Conservation (phyloP, 1,284 basidiomycete genomes). For the Malassezia furfur region DNA sequence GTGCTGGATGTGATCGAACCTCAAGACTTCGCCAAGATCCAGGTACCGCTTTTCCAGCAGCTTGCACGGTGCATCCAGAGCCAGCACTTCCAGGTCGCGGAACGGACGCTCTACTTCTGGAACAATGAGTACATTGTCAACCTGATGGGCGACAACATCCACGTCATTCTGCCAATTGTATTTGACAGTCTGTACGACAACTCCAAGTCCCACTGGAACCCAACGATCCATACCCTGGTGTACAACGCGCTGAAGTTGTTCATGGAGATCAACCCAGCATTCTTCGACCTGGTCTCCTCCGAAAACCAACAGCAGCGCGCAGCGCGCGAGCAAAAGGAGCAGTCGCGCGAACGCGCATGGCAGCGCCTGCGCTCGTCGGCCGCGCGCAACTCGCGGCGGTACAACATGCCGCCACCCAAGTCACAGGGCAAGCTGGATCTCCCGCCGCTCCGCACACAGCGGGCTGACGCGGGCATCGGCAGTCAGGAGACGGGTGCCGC, state of each 20-base stretch:
- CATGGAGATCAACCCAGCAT: constrained; percentile 96
- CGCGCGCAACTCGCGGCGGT: constrained; percentile 32
- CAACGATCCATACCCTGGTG: constrained; percentile 97
- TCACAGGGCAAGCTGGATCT: neutral
- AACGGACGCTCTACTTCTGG: constrained; percentile 48
- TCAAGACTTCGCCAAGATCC: constrained; percentile 90
- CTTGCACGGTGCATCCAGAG: constrained; percentile 94
- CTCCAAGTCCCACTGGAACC: constrained; percentile 96
- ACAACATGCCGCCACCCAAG: constrained; percentile 23
- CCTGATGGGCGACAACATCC: constrained; percentile 92
- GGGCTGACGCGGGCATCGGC: neutral
- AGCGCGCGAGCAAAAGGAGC: constrained; percentile 35
- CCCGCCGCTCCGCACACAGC: neutral
- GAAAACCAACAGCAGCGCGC: constrained; percentile 77
- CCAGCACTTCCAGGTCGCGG: constrained; percentile 82
- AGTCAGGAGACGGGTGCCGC: neutral
- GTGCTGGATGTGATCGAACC: constrained; percentile 97
- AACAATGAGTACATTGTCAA: constrained; percentile 99
- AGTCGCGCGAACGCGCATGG: constrained; percentile 42
- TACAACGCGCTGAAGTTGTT: constrained; percentile 97
- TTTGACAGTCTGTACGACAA: constrained; percentile 96
- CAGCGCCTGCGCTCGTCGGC: constrained; percentile 34
- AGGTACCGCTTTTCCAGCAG: constrained; percentile 85
- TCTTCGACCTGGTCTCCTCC: constrained; percentile 87
- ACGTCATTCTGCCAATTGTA: constrained; percentile 82